Conservation (phyloP, 139 green algal genomes). For the Chlorella sp. region DNA sequence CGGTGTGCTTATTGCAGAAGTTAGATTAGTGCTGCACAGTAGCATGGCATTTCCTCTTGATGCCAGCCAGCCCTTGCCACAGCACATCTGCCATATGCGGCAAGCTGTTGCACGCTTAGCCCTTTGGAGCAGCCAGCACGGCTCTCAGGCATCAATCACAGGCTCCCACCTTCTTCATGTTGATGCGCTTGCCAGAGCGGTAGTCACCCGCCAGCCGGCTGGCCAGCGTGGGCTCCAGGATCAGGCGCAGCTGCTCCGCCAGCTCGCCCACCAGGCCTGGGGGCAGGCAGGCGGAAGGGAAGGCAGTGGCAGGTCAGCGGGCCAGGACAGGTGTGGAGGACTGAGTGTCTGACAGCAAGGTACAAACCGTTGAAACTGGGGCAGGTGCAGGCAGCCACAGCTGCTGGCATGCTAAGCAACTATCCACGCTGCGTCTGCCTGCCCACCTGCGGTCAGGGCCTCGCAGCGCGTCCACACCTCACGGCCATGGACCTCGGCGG, state of each 20-base stretch:
- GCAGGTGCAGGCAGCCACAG: not conserved
- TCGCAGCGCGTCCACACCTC: constrained; percentile 88
- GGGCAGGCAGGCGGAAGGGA: constrained; percentile 13
- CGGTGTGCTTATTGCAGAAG: not conserved
- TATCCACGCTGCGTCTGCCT: not conserved
- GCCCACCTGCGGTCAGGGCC: constrained; percentile 73
- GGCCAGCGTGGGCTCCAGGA: constrained; percentile 94
- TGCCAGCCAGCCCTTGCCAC: too few relatives aligned
- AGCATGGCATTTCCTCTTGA: too few relatives aligned
- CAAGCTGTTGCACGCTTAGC: too few relatives aligned
- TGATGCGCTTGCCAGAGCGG: constrained; percentile 97
- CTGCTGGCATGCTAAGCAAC: not conserved
- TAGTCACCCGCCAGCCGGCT: constrained; percentile 92
- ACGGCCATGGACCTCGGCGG: constrained; percentile 41
- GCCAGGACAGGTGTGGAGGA: too few relatives aligned
- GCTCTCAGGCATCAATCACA: not conserved
- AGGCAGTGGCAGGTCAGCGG: too few relatives aligned
- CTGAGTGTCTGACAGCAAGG: too few relatives aligned
- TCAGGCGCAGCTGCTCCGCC: constrained; percentile 95
- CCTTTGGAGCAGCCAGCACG: too few relatives aligned
- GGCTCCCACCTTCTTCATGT: constrained; percentile 90
- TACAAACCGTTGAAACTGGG: too few relatives aligned
- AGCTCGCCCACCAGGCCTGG: constrained; percentile 81
- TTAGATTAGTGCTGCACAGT: too few relatives aligned
- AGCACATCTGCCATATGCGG: too few relatives aligned